phyloP scores from a whole-genome alignment of 2,329 filamentous ascomycete genomes.

The Didymella exigua region DNA sequence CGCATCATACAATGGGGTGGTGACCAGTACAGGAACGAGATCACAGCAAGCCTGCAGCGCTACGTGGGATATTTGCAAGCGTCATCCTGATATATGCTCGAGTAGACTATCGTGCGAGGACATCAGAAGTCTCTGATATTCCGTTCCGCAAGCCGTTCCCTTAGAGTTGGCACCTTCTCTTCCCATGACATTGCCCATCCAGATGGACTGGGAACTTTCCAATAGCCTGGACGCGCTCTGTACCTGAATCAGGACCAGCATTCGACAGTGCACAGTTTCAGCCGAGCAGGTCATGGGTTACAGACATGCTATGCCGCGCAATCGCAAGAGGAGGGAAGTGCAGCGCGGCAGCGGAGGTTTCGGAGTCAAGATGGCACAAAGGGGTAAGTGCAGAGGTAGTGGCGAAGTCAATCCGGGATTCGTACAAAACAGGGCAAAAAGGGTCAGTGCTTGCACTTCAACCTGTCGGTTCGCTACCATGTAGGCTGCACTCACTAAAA shows the following conservation, averaged over 20 bases:
- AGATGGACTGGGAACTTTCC: not conserved
- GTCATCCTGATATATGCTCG: not conserved
- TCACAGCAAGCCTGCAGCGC: not conserved
- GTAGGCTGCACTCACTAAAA: no score
- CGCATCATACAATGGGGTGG: constrained; percentile 1
- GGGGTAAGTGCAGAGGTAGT: not conserved
- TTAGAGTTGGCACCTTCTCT: not conserved
- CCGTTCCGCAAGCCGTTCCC: not conserved
- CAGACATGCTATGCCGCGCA: not conserved
- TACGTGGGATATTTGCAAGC: not conserved
- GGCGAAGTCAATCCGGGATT: not conserved
- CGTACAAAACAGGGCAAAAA: not conserved
- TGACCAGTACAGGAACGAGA: not conserved
- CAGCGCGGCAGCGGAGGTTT: not conserved
- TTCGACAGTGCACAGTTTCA: not conserved
- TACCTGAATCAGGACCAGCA: not conserved
- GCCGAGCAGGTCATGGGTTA: not conserved
- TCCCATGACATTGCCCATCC: not conserved
- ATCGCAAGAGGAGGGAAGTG: not conserved
- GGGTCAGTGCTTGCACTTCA: not conserved
- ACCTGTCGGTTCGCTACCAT: not conserved
- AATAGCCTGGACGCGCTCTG: not conserved
- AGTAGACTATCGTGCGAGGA: not conserved
- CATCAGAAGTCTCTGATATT: not conserved
- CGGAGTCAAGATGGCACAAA: not conserved